Base-by-base conservation (phyloP, 2,329 filamentous ascomycete species). In the Cytospora piceae region DNA sequence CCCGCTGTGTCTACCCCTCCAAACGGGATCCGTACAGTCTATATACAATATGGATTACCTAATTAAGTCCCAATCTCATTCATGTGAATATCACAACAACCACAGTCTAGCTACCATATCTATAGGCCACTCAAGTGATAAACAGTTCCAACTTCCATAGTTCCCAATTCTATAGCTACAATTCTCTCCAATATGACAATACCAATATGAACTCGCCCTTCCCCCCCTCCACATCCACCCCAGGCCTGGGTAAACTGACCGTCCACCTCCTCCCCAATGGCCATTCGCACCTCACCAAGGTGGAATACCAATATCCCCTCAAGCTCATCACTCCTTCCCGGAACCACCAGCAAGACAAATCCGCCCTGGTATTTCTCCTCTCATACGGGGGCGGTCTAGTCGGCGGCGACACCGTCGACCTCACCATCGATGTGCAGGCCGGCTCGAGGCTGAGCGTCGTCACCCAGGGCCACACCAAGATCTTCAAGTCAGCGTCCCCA, bases 371-470 rank as follows among this genome's bases (percentile, higher is more conserved):
- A 51, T 98, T 97, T 74, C 83, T 98, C 46, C 84, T 99, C 58
- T 97, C 94, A 0, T 99, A 98, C 75, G 95, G 95, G 58, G 95
- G 95, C 53, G 95, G 95, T 2, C 86, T 99, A 17, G 91, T 99
- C 1, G 92, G 90, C 15, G 93, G 94, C 52, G 95, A 99, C 76
- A 82, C 86, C 69, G 90, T 98, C 75, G 82, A 89, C 72, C 85
- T 99, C 31, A 81, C 82, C 24, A 85, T 97, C 68, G 83, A 84
- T 12, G 81, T 97, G 57, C 85, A 86, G 14, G 71, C 82, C 3
- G 78, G 80, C 2, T 89, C 92, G 5, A 89, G 87, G 67, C 85
- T 97, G 62, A 87, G 83, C 71, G 78, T 89, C 42, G 85, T 86
- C 67, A 90, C 87, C 0, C 87, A 89, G 80, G 94, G 94, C 61